Conservation (phyloP, 805 yeast genomes). For the Candida endomychidarum region DNA sequence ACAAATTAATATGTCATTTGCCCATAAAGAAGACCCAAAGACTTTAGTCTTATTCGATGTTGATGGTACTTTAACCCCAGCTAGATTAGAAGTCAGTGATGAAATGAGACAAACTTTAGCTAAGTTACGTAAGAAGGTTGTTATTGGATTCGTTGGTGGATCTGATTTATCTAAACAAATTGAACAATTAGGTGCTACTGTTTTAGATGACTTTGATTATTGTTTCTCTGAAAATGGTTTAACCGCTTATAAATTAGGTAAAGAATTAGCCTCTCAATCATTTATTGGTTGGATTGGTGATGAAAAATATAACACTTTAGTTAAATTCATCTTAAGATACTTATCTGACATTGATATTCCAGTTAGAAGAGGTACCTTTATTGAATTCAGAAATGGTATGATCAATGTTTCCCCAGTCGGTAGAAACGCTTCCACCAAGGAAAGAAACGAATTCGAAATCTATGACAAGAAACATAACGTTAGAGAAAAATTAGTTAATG, state of each 20-base stretch:
- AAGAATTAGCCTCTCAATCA: slow-evolving; percentile 87
- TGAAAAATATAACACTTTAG: slow-evolving; percentile 86
- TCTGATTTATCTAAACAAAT: slow-evolving; percentile 90
- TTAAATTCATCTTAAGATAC: slow-evolving; percentile 81
- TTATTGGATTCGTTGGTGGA: slow-evolving; percentile 97
- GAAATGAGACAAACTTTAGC: slow-evolving; percentile 74
- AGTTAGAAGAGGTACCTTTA: slow-evolving; percentile 96
- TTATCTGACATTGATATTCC: slow-evolving; percentile 87
- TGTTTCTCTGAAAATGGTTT: slow-evolving; percentile 97
- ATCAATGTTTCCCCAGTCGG: slow-evolving; percentile 98
- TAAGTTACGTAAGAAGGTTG: slow-evolving; percentile 85
- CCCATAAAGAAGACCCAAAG: slow-evolving; percentile 78
- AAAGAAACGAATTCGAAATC: slow-evolving; percentile 89
- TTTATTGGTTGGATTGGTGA: slow-evolving; percentile 96
- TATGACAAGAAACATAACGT: slow-evolving; percentile 78
- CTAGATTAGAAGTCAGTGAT: slow-evolving; percentile 74
- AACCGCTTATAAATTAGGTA: slow-evolving; percentile 92
- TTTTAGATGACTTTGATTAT: slow-evolving; percentile 84
- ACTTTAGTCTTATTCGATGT: slow-evolving; percentile 93
- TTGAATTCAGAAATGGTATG: slow-evolving; percentile 99
- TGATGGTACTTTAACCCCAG: slow-evolving; percentile 98
- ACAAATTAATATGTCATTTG: slow-evolving; percentile 54
- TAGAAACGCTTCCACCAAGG: slow-evolving; percentile 93
- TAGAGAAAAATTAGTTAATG: slow-evolving; percentile 82
- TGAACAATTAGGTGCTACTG: slow-evolving; percentile 87